Percentiles rank a stretch among this genome's conserved stretches.
phyloP scores from a whole-genome alignment of 768 basidiomycete species.

The Suillus lakei region DNA sequence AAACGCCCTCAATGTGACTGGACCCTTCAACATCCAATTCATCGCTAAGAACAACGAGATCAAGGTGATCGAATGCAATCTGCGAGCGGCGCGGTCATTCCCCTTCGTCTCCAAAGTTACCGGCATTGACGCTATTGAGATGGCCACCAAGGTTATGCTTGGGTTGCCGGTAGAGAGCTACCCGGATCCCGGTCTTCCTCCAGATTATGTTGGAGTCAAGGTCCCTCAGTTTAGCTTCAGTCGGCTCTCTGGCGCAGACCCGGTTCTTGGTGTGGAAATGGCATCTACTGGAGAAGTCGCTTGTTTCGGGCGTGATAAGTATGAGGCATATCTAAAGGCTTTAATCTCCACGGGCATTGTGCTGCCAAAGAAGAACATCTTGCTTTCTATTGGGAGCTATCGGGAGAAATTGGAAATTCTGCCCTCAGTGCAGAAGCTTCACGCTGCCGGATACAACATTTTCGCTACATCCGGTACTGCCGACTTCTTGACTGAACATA shows the following conservation, averaged over 20 bases:
- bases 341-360: conserved; percentile 95
- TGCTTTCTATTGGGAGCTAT: conserved; percentile 96
- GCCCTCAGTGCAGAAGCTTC: conserved; percentile 94
- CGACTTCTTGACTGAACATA: conserved; percentile 97
- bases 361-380: conserved; percentile 94
- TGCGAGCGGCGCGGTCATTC: conserved; percentile 96
- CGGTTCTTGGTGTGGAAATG: conserved; percentile 98
- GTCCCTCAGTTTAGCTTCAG: conserved; percentile 99
- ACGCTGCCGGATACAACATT: conserved; percentile 90
- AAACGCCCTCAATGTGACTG: conserved; percentile 96
- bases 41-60: conserved; percentile 99
- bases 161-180: conserved; percentile 88
- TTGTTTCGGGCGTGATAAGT: conserved; percentile 97
- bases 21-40: conserved; percentile 99
- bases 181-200: conserved; percentile 84
- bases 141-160: conserved; percentile 99
- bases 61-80: conserved; percentile 99
- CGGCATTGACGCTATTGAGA: conserved; percentile 96
- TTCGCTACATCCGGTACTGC: conserved; percentile 97
- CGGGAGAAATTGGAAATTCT: conserved; percentile 97
- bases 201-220: conserved; percentile 98
- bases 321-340: conserved; percentile 98
- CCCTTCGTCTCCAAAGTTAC: conserved; percentile 99
- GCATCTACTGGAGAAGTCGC: conserved; percentile 99
- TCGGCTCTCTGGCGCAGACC: conserved; percentile 94